These are phyloP conservation scores for Tympanopsis confertula DNA, from an alignment of 2,329 filamentous ascomycete species.

Conservation along the genomic window DNA sequence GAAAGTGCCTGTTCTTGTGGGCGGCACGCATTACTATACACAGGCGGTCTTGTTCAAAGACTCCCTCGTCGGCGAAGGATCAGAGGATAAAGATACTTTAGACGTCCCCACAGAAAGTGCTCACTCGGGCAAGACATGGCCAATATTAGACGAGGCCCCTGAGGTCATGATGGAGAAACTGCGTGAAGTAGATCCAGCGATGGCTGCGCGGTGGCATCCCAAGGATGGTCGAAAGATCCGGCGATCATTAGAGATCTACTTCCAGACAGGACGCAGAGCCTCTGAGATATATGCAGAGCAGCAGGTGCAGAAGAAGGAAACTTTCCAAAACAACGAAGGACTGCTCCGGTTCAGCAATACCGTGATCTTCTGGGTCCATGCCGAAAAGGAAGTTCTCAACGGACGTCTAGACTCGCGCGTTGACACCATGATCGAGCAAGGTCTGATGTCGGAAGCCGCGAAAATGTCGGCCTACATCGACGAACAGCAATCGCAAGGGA, in stretches of 20 bases:
- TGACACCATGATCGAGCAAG: conserved; percentile 64
- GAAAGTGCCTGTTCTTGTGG: conserved; percentile 78
- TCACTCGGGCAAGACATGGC: conserved; percentile 33
- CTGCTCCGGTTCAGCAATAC: conserved; percentile 30
- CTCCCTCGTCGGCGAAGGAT: conserved; percentile 36
- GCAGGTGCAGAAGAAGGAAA: conserved; percentile 14
- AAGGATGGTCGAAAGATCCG: conserved; percentile 84
- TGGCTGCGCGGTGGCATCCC: conserved; percentile 88
- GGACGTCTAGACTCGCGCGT: conserved; percentile 66
- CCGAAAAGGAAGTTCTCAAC: conserved; percentile 56
- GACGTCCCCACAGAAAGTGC: not conserved
- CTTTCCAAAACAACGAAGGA: conserved; percentile 6
- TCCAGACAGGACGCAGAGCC: conserved; percentile 69
- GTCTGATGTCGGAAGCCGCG: conserved; percentile 35
- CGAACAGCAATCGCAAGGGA: conserved; percentile 26
- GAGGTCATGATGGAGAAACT: conserved; percentile 64
- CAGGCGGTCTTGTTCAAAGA: conserved; percentile 79
- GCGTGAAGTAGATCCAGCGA: conserved; percentile 70
- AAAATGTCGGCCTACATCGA: conserved; percentile 29
- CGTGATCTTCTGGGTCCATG: conserved; percentile 79
- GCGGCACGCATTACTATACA: conserved; percentile 91
- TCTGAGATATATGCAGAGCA: conserved; percentile 84
- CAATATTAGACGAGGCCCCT: conserved; percentile 62
- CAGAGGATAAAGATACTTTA: conserved; percentile 17
- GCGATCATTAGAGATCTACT: conserved; percentile 79